These are phyloP conservation scores for Mycena olivaceomarginata DNA, from an alignment of 768 basidiomycete genomes.

Conservation along the genomic window DNA sequence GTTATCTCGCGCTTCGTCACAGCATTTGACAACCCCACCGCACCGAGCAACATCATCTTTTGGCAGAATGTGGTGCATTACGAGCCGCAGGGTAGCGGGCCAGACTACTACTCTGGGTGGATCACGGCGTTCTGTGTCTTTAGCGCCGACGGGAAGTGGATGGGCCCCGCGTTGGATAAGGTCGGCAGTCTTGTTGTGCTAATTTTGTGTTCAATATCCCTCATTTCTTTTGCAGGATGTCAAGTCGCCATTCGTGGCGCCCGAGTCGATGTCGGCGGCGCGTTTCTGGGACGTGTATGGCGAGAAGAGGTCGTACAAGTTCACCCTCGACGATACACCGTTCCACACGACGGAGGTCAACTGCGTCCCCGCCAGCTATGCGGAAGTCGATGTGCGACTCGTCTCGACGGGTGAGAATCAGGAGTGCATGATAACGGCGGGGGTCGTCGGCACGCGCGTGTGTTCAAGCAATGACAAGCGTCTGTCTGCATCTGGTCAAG, in stretches of 20 bases:
- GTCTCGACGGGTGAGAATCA: not conserved
- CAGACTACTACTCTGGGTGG: not conserved
- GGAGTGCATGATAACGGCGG: conserved; percentile 10
- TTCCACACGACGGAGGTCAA: not conserved
- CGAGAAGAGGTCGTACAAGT: too few species aligned
- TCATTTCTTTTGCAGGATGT: not conserved
- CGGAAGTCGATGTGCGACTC: not conserved
- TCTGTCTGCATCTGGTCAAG: not conserved
- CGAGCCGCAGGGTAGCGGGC: not conserved
- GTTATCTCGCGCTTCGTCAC: not conserved
- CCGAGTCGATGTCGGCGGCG: not conserved
- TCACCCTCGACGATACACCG: not conserved
- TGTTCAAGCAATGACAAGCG: not conserved
- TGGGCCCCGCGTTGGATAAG: not conserved
- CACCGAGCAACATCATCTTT: not conserved
- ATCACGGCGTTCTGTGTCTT: not conserved
- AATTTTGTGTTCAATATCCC: too few species aligned
- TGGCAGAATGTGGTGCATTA: not conserved
- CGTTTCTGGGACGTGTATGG: not conserved
- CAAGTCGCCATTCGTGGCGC: not conserved
- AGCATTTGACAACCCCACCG: not conserved
- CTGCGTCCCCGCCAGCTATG: not conserved
- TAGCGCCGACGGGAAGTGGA: not conserved
- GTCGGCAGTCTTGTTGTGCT: not conserved
- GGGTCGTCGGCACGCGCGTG: conserved; percentile 21